Conservation (phyloP, 192 early-diverging fungal genomes). For the Thamnidium elegans region DNA sequence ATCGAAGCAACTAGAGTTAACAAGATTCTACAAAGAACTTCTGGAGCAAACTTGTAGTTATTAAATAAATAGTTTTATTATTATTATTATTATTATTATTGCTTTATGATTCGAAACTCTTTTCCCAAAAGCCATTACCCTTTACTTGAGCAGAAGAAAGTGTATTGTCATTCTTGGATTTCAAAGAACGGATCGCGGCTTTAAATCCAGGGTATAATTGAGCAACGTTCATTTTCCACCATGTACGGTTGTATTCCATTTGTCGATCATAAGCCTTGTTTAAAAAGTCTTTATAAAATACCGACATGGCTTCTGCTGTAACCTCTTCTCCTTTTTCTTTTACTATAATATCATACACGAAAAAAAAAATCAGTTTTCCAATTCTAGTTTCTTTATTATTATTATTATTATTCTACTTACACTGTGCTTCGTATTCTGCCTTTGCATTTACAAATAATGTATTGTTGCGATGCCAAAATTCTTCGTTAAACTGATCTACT, state of each 20-base stretch:
- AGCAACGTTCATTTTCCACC: slow-evolving; percentile 53
- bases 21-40: slow-evolving; percentile 46
- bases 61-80: slow-evolving; percentile 9
- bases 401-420: slow-evolving; percentile 25
- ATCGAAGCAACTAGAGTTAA: slow-evolving; percentile 63
- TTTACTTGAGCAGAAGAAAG: not conserved
- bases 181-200: slow-evolving; percentile 32
- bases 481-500: slow-evolving; percentile 52
- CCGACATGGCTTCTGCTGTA: slow-evolving; percentile 49
- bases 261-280: slow-evolving; percentile 55
- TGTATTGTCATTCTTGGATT: slow-evolving; percentile 11
- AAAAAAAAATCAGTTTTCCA: not conserved
- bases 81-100: slow-evolving; percentile 5
- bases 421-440: slow-evolving; percentile 46
- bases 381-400: too few relatives aligned
- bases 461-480: slow-evolving; percentile 59
- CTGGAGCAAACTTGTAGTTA: slow-evolving; percentile 2
- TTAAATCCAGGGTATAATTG: slow-evolving; percentile 50
- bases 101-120: slow-evolving; percentile 35
- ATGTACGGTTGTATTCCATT: slow-evolving; percentile 55
- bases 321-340: slow-evolving; percentile 37
- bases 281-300: slow-evolving; percentile 60
- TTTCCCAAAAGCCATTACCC: slow-evolving; percentile 38
- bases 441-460: slow-evolving; percentile 49
- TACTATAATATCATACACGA: slow-evolving; percentile 26